phyloP scores from a whole-genome alignment of 1,139 yeast genomes.

The Candida anutae region DNA sequence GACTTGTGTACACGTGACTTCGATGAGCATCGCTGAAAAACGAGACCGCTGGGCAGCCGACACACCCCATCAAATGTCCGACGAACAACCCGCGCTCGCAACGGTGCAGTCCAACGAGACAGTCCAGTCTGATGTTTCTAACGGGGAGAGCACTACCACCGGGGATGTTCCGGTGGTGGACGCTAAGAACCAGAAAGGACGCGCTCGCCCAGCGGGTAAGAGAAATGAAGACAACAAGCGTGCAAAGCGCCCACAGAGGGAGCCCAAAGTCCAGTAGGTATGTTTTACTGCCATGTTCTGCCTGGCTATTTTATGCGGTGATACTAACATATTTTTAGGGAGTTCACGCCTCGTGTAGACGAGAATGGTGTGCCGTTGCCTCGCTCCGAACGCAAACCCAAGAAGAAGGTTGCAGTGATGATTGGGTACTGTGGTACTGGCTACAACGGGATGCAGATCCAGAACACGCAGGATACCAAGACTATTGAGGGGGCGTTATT shows the following conservation, averaged over 20 bases:
- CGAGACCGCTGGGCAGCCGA: no score
- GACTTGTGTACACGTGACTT: no score
- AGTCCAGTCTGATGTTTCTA: no score
- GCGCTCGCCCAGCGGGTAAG: constrained; percentile 25
- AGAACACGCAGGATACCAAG: constrained; percentile 71
- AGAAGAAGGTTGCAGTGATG: constrained; percentile 83
- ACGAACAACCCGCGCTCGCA: no score
- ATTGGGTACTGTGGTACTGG: constrained; percentile 98
- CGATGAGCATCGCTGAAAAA: no score
- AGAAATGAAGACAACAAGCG: constrained; percentile 26
- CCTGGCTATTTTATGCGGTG: background rate
- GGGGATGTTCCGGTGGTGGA: no score
- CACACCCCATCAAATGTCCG: no score
- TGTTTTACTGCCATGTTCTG: constrained; percentile 9
- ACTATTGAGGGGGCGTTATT: constrained; percentile 92
- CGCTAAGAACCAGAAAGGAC: no score
- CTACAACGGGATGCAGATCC: constrained; percentile 93
- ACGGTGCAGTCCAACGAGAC: no score
- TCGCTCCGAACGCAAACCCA: constrained; percentile 63
- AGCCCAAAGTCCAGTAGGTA: constrained; percentile 45
- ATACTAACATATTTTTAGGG: constrained; percentile 26
- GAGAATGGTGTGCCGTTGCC: constrained; percentile 55
- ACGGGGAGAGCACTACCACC: no score
- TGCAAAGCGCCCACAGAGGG: constrained; percentile 18
- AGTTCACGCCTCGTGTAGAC: constrained; percentile 41